Evolutionary conservation across 768 basidiomycete species (phyloP).

Genomic region (Boletus reticulatus): DNA sequence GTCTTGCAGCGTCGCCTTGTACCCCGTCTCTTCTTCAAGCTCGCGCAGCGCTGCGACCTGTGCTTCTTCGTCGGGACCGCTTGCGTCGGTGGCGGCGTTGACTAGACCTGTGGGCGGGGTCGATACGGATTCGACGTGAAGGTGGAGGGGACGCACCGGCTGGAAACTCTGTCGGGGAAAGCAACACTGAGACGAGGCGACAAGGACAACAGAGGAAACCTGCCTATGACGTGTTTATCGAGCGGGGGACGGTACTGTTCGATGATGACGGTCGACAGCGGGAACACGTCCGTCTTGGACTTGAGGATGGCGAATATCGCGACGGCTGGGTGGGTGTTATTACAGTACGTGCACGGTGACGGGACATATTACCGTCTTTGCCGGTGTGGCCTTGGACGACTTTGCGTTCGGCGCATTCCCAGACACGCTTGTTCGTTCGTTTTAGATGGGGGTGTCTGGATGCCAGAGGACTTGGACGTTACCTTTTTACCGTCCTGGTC

Average conservation of each 20-base stretch:
- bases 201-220: not conserved
- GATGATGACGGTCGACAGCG: conserved; percentile 76
- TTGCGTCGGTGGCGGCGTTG: conserved; percentile 51
- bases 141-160: conserved; percentile 44
- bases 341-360: not conserved
- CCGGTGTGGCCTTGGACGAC: conserved; percentile 77
- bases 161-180: conserved; percentile 45
- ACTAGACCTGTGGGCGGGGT: conserved; percentile 57
- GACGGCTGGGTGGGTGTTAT: conserved; percentile 59
- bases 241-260: conserved; percentile 93
- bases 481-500: conserved; percentile 80
- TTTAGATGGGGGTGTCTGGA: not conserved
- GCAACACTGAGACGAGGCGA: not conserved
- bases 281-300: conserved; percentile 71
- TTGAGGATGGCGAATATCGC: conserved; percentile 79
- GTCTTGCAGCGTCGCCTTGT: conserved; percentile 50
- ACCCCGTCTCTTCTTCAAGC: conserved; percentile 92
- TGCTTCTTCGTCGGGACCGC: conserved; percentile 53
- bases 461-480: not conserved
- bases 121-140: not conserved
- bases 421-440: conserved; percentile 47
- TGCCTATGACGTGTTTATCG: conserved; percentile 73
- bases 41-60: conserved; percentile 84
- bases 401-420: conserved; percentile 88
- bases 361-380: conserved; percentile 62